Evolutionary conservation across 2,329 filamentous ascomycete species (phyloP), one percentile per base, ranked within the genome.

Genomic region (Metarhizium album): DNA sequence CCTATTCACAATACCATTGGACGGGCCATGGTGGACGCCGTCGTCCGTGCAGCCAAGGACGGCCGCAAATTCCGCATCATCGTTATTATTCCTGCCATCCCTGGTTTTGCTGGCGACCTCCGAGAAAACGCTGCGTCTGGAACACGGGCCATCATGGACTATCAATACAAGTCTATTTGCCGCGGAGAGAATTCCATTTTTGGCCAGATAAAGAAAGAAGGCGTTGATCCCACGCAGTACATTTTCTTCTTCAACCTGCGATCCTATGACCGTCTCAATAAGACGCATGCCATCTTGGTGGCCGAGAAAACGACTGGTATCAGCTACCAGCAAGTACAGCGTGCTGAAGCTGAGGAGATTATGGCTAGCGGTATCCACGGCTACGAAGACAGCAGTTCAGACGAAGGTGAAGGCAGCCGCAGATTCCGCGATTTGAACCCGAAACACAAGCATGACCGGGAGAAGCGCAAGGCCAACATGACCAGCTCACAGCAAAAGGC

Each of bases 81-180:
- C 54, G 79, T 95, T 51, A 59, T 97, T 23, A 94, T 97, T 48
- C 93, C 93, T 2, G 84, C 89, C 1, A 85, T 98, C 52, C 91
- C 93, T 7, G 93, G 91, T 0, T 98, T 98, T 60, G 90, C 91
- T 0, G 91, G 91, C 45, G 91, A 97, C 62, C 74, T 98, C 29
- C 76, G 90, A 51, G 82, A 90, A 13, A 83, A 87, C 59, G 89
- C 86, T 20, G 91, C 91, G 0, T 80, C 81, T 1, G 91, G 91
- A 9, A 97, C 91, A 0, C 72, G 89, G 46, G 91, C 90, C 11
- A 98, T 97, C 61, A 97, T 98, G 89, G 90, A 97, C 64, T 97
- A 95, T 62, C 93, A 97, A 64, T 98, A 93, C 74, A 95, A 94
- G 69, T 95, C 89, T 0, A 95, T 98, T 57, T 88, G 86, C 62